Evolutionary conservation across 805 yeast genomes (phyloP), one percentile per base, ranked within the genome.

Genomic region (Starmerella vaccinii): DNA sequence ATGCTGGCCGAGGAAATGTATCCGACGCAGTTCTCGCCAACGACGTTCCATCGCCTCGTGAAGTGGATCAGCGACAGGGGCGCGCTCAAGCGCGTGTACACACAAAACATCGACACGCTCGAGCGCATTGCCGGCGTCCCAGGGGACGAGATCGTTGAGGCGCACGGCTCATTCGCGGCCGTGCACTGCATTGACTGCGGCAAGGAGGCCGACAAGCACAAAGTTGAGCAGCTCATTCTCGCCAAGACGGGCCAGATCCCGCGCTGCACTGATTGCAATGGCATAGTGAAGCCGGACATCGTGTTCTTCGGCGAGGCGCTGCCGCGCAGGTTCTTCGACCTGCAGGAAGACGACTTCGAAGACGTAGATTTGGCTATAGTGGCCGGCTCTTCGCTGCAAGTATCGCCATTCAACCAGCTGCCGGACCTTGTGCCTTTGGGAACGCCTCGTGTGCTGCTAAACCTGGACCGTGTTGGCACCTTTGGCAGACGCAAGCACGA

Each of bases 291-390:
- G 62, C 98, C 97, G 0, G 90, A 85, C 61, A 92, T 90, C 58
- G 95, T 88, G 1, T 90, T 90, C 61, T 92, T 88, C 68, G 97
- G 97, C 3, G 98, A 90, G 64, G 76, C 81, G 2, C 71, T 90
- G 24, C 97, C 97, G 0, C 60, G 59, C 1, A 68, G 70, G 49
- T 85, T 88, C 60, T 89, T 84, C 65, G 76, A 77, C 2, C 59
- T 65, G 12, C 81, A 92, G 84, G 90, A 82, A 3, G 56, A 64
- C 13, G 84, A 79, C 59, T 62, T 75, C 30, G 53, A 53, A 10
- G 50, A 58, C 13, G 41, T 49, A 8, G 87, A 82, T 58, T 63
- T 89, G 24, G 86, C 87, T 0, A 77, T 90, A 21, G 88, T 90
- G 1, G 96, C 95, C 0, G 98, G 98, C 1, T 87, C 97, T 0